A percentile compares a stretch with the other conserved stretches of the same genome.
phyloP scores from a whole-genome alignment of 169 alveolate species.

The Plasmodium coatneyi region DNA sequence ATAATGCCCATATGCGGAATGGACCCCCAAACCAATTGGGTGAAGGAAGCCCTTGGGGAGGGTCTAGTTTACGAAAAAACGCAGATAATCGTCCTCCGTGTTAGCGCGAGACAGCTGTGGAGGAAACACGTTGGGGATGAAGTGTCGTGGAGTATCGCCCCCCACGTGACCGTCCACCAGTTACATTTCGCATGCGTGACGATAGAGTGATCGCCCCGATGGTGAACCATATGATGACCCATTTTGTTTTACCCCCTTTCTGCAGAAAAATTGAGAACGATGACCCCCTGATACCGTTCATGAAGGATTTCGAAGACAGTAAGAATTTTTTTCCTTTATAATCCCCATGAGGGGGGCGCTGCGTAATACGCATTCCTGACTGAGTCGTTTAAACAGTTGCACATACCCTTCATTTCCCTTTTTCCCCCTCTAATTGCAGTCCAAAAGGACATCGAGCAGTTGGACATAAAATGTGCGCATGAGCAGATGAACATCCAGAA shows the following conservation, averaged over 20 bases:
- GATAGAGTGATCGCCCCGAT: not conserved
- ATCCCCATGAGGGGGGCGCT: not conserved
- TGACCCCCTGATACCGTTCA: constrained; percentile 69
- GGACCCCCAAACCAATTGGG: not conserved
- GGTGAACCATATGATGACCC: not conserved
- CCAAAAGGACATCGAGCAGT: constrained; percentile 83
- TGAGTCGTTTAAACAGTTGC: not conserved
- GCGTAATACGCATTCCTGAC: not conserved
- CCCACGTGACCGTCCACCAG: not conserved
- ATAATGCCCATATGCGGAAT: not conserved
- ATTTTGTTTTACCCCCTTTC: not conserved
- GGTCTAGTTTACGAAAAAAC: not conserved
- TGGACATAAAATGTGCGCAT: constrained; percentile 91
- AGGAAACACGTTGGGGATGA: not conserved
- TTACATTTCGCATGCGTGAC: not conserved
- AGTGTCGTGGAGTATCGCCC: not conserved
- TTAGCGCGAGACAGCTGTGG: not conserved
- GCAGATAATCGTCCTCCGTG: not conserved
- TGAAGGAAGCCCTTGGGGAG: not conserved
- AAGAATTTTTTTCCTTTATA: not conserved
- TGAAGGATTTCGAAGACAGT: constrained; percentile 75
- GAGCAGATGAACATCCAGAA: constrained; percentile 91
- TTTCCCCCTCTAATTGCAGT: constrained; percentile 39
- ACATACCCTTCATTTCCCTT: not conserved
- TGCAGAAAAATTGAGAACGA: constrained; percentile 70